Base-by-base conservation (phyloP, 345 rosid species). In the Clarkia xantiana region DNA sequence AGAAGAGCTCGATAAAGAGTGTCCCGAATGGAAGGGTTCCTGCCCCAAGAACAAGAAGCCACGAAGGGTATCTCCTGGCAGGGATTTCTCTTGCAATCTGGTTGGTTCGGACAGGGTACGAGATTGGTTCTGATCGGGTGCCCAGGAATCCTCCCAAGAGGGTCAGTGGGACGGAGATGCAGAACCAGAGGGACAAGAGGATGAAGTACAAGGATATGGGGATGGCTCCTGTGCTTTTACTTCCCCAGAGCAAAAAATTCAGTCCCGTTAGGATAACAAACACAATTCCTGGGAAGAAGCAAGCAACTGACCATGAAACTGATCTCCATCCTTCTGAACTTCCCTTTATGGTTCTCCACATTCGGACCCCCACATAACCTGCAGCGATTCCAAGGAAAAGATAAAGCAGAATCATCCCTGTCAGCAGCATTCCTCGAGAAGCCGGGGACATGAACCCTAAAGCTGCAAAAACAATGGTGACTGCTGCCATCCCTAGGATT, bases 301-400 rank as follows among this genome's bases (percentile, higher is more conserved):
- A 16, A 7, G 41, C 39, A 1, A 45, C 23, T 9, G 15, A 42
- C 63, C 56, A 59, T 7, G 63, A 44, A 9, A 59, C 38, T 3
- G 45, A 44, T 34, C 40, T 14, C 63, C 63, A 59, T 18, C 51
- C 56, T 2, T 44, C 44, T 1, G 44, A 11, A 22, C 38, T 51
- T 59, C 62, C 62, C 9, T 57, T 57, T n/a, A 59, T 45, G 3
- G 45, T 51, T 59, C 40, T 59, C 63, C 56, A 51, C 39, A 44
- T 2, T 2, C 40, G 51, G 0, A 45, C 40, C 9, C 44, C 56
- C 17, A 59, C 39, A 10, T 51, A 59, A 13, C 57, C 63, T 0
- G 45, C 56, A 18, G n/a, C 52, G 0, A 52, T 36, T 44, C 63
- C 63, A 0, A 16, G 47, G 43, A 51, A 25, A 10, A 45, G 16